These are phyloP conservation scores for Thalassia testudinum DNA, from an alignment of 116 monocot genomes.

Conservation along the genomic window DNA sequence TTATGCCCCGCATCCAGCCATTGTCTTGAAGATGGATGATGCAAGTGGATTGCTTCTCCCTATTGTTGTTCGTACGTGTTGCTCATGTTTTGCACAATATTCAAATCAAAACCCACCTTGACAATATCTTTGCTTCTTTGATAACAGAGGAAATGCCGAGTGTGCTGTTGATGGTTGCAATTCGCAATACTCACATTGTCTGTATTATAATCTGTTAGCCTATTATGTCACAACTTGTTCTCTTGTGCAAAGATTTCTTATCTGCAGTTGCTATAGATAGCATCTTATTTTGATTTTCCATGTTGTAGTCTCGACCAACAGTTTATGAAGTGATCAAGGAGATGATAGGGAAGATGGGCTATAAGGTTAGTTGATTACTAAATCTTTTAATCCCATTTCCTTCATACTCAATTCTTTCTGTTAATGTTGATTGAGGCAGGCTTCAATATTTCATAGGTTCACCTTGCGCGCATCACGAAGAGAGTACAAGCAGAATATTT, in stretches of 20 bases:
- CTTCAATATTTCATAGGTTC: slow-evolving; percentile 15
- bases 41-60: slow-evolving; percentile 84
- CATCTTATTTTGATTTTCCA: slow-evolving; percentile 1
- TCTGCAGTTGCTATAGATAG: background rate
- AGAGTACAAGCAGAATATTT: slow-evolving; percentile 64
- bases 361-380: slow-evolving; percentile 30
- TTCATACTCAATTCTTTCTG: too few species aligned
- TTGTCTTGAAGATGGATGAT: slow-evolving; percentile 94
- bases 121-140: slow-evolving; percentile 2
- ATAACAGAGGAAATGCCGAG: slow-evolving; percentile 89
- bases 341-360: slow-evolving; percentile 97
- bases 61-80: slow-evolving; percentile 78
- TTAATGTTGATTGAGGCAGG: too few species aligned
- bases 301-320: slow-evolving; percentile 77
- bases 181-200: slow-evolving; percentile 81
- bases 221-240: background rate
- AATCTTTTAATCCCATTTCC: too few species aligned
- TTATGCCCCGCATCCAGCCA: slow-evolving; percentile 85
- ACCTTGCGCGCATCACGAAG: slow-evolving; percentile 54
- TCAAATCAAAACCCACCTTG: background rate
- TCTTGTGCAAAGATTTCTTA: background rate
- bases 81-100: background rate
- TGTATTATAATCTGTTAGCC: background rate
- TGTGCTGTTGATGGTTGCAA: slow-evolving; percentile 74
- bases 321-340: slow-evolving; percentile 82